Base-by-base conservation (phyloP, 1,139 yeast species). In the Nakaseomyces kungkrabaensis region DNA sequence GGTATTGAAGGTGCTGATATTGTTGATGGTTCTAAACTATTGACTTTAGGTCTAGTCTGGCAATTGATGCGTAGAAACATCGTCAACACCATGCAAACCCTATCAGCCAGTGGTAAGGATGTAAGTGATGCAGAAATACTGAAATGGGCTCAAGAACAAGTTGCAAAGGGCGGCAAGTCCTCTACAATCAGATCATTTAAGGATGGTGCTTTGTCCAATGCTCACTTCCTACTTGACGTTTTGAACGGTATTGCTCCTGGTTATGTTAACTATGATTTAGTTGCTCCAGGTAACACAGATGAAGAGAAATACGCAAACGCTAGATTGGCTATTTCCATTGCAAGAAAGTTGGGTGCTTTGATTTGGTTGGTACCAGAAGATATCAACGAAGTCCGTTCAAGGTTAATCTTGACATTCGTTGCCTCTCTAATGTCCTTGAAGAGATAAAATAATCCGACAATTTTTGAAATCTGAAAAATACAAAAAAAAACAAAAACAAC, bases 311-410 rank as follows among this genome's bases (percentile, higher is more conserved):
- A 88, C 62, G 96, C 96, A 42, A 92, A 92, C 67, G 97, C 98
- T 33, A 86, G 86, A 72, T 78, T 92, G 68, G 98, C 98, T 31
- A 92, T 92, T 67, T 92, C 98, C 1, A 92, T 92, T 65, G 98
- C 98, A 37, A 85, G 99, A 77, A 92, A 94, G 70, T 73, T 92
- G 59, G 99, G 99, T 52, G 98, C 97, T 43, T 80, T 94, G 67
- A 92, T 92, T 62, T 92, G 97, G 97, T 77, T 92, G 61, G 96
- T 92, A 31, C 99, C 99, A n/a, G 99, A 92, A 70, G 99, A 92
- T 73, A 92, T 92, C 62, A 87, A 83, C 61, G 97, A 90, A 71
- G 97, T 94, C 43, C 85, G 98, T 72, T 76, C 95, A 47, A 82
- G 97, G 68, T 81, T 92, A 72, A 85, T 92, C 51, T 78, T 90